Conservation (phyloP, 2,329 filamentous ascomycete species). For the Colletotrichum sp. region DNA sequence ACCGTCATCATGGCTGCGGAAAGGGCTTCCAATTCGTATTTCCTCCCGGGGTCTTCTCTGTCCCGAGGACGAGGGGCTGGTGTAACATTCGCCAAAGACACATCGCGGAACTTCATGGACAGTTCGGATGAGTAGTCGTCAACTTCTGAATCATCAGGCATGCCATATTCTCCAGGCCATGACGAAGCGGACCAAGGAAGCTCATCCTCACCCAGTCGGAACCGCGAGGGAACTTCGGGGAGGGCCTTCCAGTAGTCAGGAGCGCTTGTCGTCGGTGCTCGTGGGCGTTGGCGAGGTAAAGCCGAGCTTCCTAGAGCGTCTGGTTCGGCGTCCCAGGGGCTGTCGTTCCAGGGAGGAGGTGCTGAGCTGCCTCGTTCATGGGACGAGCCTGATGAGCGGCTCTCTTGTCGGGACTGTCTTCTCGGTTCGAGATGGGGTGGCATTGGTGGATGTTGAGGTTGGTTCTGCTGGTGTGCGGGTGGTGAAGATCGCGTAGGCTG, state of each 20-base stretch:
- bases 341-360: constrained; percentile 51
- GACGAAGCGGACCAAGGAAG: constrained; percentile 51
- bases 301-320: constrained; percentile 32
- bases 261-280: constrained; percentile 18
- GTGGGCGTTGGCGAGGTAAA: constrained; percentile 25
- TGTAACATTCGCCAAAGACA: not conserved
- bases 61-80: not conserved
- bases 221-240: constrained; percentile 41
- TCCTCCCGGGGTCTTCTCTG: constrained; percentile 9
- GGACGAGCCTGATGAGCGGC: constrained; percentile 27
- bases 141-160: constrained; percentile 2
- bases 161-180: constrained; percentile 30
- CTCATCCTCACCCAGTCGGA: constrained; percentile 50
- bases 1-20: constrained; percentile 61
- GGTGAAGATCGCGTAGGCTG: constrained; percentile 17
- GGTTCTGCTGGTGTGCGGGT: constrained; percentile 22
- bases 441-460: constrained; percentile 7
- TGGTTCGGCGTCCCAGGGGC: constrained; percentile 48
- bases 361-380: constrained; percentile 54
- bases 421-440: constrained; percentile 13
- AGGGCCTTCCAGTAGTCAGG: constrained; percentile 45
- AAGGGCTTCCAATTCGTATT: constrained; percentile 49
- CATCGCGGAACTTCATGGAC: constrained; percentile 18
- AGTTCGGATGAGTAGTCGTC: constrained; percentile 13
- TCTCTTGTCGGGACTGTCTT: constrained; percentile 20